phyloP scores from a whole-genome alignment of 1,284 basidiomycete genomes.

The Bondarzewia mesenterica region DNA sequence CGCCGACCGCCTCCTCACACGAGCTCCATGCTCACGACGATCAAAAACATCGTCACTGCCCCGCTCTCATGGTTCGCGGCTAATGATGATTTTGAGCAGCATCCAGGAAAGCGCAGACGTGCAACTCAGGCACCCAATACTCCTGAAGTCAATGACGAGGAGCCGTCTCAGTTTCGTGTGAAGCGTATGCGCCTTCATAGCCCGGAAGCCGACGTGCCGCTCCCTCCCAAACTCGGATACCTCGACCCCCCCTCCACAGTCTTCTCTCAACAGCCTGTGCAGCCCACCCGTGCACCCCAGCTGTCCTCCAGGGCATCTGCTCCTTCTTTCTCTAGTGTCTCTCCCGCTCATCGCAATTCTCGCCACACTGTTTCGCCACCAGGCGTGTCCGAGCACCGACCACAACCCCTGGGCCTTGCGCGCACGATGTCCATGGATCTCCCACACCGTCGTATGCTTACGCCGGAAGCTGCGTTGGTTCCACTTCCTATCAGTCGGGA shows the following conservation, averaged over 20 bases:
- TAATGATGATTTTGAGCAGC: slow-evolving; percentile 11
- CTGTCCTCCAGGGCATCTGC: neutral
- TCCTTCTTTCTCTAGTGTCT: neutral
- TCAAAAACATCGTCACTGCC: slow-evolving; percentile 58
- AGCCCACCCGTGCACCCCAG: neutral
- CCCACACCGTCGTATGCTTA: slow-evolving; percentile 18
- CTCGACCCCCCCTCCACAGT: slow-evolving; percentile 41
- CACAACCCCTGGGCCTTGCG: slow-evolving; percentile 22
- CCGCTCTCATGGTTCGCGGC: slow-evolving; percentile 52
- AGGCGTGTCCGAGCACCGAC: slow-evolving; percentile 17
- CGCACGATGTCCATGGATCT: slow-evolving; percentile 63
- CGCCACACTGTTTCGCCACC: slow-evolving; percentile 34
- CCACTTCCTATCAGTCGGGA: slow-evolving; percentile 30
- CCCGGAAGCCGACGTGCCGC: slow-evolving; percentile 21
- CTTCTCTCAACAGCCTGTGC: neutral
- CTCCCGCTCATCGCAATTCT: slow-evolving; percentile 6
- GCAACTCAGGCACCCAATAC: neutral
- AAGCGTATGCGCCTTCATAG: slow-evolving; percentile 50
- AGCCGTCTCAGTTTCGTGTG: neutral
- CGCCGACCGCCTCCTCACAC: slow-evolving; percentile 9
- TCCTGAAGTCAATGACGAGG: too few species aligned
- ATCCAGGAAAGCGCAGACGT: slow-evolving; percentile 15
- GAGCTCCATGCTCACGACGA: slow-evolving; percentile 13
- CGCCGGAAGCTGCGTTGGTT: slow-evolving; percentile 6
- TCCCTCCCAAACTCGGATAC: slow-evolving; percentile 25